phyloP scores from a whole-genome alignment of 2,329 filamentous ascomycete genomes.

The Fusarium continuum region DNA sequence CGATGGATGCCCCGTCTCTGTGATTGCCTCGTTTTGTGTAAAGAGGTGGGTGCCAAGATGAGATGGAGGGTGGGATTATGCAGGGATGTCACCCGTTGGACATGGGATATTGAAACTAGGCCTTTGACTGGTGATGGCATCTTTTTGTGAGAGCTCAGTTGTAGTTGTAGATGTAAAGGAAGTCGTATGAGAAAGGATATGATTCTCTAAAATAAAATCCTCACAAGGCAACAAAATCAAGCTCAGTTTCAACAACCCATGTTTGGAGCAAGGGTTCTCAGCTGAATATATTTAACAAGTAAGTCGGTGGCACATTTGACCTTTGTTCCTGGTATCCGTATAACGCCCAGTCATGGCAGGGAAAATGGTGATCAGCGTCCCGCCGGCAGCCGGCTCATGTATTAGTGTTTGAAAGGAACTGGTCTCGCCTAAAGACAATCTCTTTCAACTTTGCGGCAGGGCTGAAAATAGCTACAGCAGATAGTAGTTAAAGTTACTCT shows the following conservation, averaged over 20 bases:
- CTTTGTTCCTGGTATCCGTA: conserved; percentile 9
- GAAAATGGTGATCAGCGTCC: conserved; percentile 35
- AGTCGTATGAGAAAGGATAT: conserved; percentile 1
- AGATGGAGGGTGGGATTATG: conserved; percentile 29
- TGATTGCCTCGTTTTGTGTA: conserved; percentile 44
- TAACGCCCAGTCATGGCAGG: conserved; percentile 22
- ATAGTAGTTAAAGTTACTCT: background rate
- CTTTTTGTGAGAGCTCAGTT: conserved; percentile 19
- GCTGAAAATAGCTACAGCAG: conserved; percentile 34
- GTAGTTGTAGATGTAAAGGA: background rate
- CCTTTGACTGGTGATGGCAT: conserved; percentile 27
- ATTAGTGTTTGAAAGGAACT: conserved; percentile 16
- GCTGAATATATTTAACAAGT: conserved; percentile 1
- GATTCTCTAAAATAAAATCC: too few relatives aligned
- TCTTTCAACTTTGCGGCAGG: conserved; percentile 19
- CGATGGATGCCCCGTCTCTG: conserved; percentile 37
- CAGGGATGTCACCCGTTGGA: conserved; percentile 31
- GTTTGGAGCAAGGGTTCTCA: background rate
- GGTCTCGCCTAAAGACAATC: conserved; percentile 36
- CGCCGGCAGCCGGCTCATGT: conserved; percentile 14
- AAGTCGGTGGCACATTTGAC: conserved; percentile 23
- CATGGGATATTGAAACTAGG: conserved; percentile 11
- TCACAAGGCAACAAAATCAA: too few relatives aligned
- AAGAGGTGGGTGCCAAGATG: conserved; percentile 34
- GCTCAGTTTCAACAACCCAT: background rate